Evolutionary conservation across 23 red algal genomes (phyloP).

Genomic region (Agarophyton chilense): DNA sequence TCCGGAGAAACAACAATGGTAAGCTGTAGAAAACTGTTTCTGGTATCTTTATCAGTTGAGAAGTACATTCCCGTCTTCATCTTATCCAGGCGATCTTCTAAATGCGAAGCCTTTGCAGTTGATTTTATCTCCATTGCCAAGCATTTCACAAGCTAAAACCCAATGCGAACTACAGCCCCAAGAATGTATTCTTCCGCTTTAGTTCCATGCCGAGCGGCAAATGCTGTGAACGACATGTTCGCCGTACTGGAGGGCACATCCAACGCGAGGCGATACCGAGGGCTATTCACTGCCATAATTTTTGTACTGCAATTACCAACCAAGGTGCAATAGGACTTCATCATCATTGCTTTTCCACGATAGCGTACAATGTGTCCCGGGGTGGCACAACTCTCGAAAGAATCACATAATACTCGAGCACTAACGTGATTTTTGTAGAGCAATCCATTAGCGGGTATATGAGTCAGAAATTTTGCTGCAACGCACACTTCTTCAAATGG

Average conservation of each 20-base stretch:
- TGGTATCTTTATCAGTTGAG: too few relatives aligned
- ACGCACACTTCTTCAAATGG: slow-evolving; percentile 5
- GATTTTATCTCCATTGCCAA: too few relatives aligned
- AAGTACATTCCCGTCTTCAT: too few relatives aligned
- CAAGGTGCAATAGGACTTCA: not conserved
- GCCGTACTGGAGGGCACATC: not conserved
- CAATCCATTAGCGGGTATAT: not conserved
- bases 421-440: slow-evolving; percentile 15
- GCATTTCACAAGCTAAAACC: not conserved
- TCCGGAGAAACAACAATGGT: too few relatives aligned
- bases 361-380: slow-evolving; percentile 27
- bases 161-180: not conserved
- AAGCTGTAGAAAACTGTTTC: too few relatives aligned
- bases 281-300: slow-evolving; percentile 7
- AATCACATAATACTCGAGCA: slow-evolving; percentile 30
- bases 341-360: slow-evolving; percentile 16
- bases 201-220: slow-evolving; percentile 17
- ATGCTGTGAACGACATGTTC: slow-evolving; percentile 1
- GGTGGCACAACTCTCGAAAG: slow-evolving; percentile 17
- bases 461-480: not conserved
- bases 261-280: not conserved
- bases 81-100: too few relatives aligned
- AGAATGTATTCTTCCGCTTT: slow-evolving; percentile 20
- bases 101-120: too few relatives aligned
- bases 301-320: not conserved